Evolutionary conservation across 2,329 filamentous ascomycete genomes (phyloP).

Genomic region (Diplocarpon rosae): DNA sequence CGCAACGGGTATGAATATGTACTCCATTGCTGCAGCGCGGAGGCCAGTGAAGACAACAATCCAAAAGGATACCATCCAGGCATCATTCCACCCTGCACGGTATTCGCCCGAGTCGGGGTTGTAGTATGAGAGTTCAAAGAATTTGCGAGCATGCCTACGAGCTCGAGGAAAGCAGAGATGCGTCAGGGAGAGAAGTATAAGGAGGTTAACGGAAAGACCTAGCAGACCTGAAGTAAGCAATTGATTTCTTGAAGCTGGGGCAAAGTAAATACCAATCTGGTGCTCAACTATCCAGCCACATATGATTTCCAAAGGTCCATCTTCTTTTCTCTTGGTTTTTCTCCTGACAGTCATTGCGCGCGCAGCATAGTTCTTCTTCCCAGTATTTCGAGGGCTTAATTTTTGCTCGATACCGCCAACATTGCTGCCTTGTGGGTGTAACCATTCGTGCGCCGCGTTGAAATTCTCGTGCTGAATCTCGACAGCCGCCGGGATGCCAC

Average conservation of each 20-base stretch:
- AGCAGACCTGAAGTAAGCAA: conserved; percentile 8
- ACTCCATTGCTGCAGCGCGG: conserved; percentile 77
- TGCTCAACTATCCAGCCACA: conserved; percentile 65
- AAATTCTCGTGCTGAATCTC: conserved; percentile 10
- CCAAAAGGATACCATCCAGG: conserved; percentile 65
- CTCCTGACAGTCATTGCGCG: conserved; percentile 25
- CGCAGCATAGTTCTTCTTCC: conserved; percentile 7
- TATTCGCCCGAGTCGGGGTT: conserved; percentile 60
- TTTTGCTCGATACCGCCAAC: conserved; percentile 13
- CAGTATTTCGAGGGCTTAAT: conserved; percentile 2
- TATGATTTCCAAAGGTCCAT: conserved; percentile 48
- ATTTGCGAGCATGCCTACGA: conserved; percentile 69
- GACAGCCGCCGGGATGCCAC: conserved; percentile 6
- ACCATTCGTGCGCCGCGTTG: conserved; percentile 13
- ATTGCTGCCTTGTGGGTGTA: conserved; percentile 13
- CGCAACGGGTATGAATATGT: conserved; percentile 70
- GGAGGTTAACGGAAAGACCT: conserved; percentile 79
- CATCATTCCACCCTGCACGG: conserved; percentile 67
- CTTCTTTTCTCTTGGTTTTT: conserved; percentile 49
- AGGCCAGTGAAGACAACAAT: conserved; percentile 80
- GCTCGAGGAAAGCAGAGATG: conserved; percentile 76
- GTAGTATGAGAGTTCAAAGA: conserved; percentile 79
- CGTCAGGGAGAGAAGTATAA: conserved; percentile 71
- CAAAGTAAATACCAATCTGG: conserved; percentile 53
- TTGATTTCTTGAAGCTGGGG: not conserved